phyloP scores from a whole-genome alignment of 805 yeast species.

The Metschnikowia lochheadii region DNA sequence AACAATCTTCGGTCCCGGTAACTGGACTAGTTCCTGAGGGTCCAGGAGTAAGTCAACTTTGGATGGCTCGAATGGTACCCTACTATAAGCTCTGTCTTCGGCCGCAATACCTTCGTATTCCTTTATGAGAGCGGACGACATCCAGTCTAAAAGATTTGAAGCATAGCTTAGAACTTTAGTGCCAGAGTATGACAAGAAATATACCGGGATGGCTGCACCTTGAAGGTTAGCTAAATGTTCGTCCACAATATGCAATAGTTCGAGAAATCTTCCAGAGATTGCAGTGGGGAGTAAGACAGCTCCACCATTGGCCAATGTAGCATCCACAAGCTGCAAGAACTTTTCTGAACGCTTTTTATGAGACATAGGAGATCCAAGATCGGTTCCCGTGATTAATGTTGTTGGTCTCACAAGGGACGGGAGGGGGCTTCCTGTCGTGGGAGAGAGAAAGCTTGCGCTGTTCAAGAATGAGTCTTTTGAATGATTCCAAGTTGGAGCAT shows the following conservation, averaged over 20 bases:
- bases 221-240: conserved; percentile 44
- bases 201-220: conserved; percentile 62
- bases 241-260: conserved; percentile 70
- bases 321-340: conserved; percentile 58
- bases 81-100: conserved; percentile 24
- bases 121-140: conserved; percentile 80
- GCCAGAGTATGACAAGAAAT: conserved; percentile 74
- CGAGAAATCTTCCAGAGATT: conserved; percentile 76
- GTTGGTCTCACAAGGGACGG: conserved; percentile 72
- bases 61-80: conserved; percentile 74
- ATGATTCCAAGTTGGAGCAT: conserved; percentile 94
- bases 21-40: conserved; percentile 50
- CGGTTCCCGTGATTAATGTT: conserved; percentile 71
- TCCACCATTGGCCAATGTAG: conserved; percentile 69
- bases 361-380: conserved; percentile 59
- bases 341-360: conserved; percentile 61
- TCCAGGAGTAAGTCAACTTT: conserved; percentile 52
- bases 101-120: conserved; percentile 60
- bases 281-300: conserved; percentile 81
- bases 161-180: conserved; percentile 77
- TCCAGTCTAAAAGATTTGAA: conserved; percentile 91
- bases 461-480: conserved; percentile 81
- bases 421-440: conserved; percentile 53
- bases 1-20: conserved; percentile 72
- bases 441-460: conserved; percentile 58